These are phyloP conservation scores for Drechslerella coelobrocha DNA, from an alignment of 2,329 filamentous ascomycete genomes.

Conservation along the genomic window DNA sequence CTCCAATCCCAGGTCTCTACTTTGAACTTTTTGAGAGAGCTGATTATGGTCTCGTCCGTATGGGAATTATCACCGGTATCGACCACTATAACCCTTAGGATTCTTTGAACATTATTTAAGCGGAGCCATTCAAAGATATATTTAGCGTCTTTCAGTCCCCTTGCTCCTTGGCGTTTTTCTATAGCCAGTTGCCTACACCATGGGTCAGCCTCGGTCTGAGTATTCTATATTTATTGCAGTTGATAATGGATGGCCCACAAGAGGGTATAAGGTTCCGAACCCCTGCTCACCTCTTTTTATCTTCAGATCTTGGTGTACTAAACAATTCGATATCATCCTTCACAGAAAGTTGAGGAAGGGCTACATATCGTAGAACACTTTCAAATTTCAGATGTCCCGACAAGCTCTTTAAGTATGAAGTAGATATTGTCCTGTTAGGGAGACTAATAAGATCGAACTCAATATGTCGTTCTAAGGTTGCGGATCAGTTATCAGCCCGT, in stretches of 20 bases:
- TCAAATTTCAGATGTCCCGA: slow-evolving; percentile 1
- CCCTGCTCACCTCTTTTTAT: background rate
- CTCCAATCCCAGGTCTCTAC: slow-evolving; percentile 1
- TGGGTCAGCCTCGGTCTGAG: background rate
- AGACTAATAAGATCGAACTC: background rate
- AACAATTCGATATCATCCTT: slow-evolving; percentile 1
- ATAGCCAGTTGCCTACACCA: background rate
- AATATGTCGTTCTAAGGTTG: background rate
- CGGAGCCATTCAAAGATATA: background rate
- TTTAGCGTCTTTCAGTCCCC: background rate
- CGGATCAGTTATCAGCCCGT: background rate
- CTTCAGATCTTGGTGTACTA: background rate
- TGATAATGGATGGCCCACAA: too few relatives aligned
- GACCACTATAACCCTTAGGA: slow-evolving; percentile 1
- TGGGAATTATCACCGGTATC: background rate
- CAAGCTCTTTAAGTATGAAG: slow-evolving; percentile 1
- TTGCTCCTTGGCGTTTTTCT: background rate
- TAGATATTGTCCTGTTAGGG: background rate
- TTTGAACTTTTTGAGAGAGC: background rate
- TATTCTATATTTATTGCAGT: background rate
- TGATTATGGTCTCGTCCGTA: background rate
- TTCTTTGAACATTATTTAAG: background rate
- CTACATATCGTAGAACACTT: background rate
- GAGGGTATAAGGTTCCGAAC: too few relatives aligned
- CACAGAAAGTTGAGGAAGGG: slow-evolving; percentile 1